Conservation (phyloP, 1,284 basidiomycete species). For the Meira miltonrushii region DNA sequence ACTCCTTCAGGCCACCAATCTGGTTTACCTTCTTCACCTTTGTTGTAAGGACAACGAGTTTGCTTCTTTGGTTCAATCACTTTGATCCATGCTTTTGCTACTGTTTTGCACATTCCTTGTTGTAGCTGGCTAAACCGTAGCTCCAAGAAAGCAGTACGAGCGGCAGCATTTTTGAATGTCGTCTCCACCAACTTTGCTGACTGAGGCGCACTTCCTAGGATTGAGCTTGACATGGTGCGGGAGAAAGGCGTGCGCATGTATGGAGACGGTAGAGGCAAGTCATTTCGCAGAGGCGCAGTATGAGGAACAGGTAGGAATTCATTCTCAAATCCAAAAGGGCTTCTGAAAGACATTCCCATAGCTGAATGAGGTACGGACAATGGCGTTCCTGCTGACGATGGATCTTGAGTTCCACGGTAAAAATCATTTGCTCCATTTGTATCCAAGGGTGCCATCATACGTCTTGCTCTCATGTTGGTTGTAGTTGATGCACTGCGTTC, state of each 20-base stretch:
- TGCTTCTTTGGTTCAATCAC: conserved; percentile 60
- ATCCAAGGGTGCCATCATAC: conserved; percentile 24
- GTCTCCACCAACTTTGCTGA: conserved; percentile 9
- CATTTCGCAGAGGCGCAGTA: conserved; percentile 25
- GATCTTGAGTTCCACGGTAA: conserved; percentile 14
- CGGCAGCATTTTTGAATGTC: conserved; percentile 18
- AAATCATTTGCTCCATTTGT: conserved; percentile 26
- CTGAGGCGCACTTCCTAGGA: conserved; percentile 2
- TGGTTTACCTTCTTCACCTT: conserved; percentile 57
- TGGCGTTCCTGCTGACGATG: neutral
- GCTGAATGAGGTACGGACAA: conserved; percentile 3
- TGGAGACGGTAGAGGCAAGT: conserved; percentile 1
- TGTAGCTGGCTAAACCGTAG: conserved; percentile 54
- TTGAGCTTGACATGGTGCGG: neutral
- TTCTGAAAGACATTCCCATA: neutral
- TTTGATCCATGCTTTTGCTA: conserved; percentile 56
- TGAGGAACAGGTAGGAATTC: conserved; percentile 14
- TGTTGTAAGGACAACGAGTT: conserved; percentile 58
- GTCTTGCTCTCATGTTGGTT: neutral
- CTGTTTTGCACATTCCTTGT: conserved; percentile 57
- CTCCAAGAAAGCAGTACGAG: conserved; percentile 45
- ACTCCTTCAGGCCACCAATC: conserved; percentile 59
- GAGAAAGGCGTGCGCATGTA: neutral
- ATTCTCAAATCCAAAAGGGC: neutral
- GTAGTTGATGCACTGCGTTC: conserved; percentile 1